Percentiles rank a stretch among this genome's conserved stretches.
Conservation (phyloP, 306 rosid genomes). For the Gastrolobium villosum region DNA sequence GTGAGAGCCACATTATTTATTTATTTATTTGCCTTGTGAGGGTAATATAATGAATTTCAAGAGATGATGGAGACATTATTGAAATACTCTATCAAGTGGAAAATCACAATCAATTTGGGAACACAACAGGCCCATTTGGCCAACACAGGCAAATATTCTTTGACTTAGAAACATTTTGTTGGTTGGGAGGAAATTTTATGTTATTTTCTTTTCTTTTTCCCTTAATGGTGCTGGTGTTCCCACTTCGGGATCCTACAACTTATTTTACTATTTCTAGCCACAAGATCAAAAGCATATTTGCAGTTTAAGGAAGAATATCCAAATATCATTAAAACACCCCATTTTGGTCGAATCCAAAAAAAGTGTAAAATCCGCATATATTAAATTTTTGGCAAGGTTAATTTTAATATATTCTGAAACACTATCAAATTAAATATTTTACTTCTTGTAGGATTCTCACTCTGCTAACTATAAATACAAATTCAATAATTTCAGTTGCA, state of each 20-base stretch:
- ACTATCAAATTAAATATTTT: too few relatives aligned
- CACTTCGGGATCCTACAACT: conserved; percentile 28
- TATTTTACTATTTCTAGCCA: conserved; percentile 1
- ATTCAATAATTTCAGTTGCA: too few relatives aligned
- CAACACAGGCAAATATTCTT: conserved; percentile 43
- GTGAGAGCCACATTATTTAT: not conserved
- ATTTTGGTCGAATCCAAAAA: conserved; percentile 37
- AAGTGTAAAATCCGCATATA: not conserved
- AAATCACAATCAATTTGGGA: not conserved
- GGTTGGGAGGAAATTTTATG: not conserved
- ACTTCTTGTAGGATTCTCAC: too few relatives aligned
- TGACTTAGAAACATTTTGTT: conserved; percentile 23
- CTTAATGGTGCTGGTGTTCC: conserved; percentile 33
- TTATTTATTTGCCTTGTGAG: not conserved
- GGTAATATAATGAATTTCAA: not conserved
- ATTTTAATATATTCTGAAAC: not conserved
- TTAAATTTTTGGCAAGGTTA: not conserved
- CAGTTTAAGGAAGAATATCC: conserved; percentile 12
- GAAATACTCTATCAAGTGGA: not conserved
- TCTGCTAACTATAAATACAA: not conserved
- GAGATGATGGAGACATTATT: not conserved
- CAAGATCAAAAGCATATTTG: not conserved
- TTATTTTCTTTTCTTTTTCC: conserved; percentile 21
- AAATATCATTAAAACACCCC: conserved; percentile 16
- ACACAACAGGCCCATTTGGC: conserved; percentile 30